Evolutionary conservation across 1,139 yeast genomes (phyloP), one percentile per base, ranked within the genome.

Genomic region (Candida gigantensis): DNA sequence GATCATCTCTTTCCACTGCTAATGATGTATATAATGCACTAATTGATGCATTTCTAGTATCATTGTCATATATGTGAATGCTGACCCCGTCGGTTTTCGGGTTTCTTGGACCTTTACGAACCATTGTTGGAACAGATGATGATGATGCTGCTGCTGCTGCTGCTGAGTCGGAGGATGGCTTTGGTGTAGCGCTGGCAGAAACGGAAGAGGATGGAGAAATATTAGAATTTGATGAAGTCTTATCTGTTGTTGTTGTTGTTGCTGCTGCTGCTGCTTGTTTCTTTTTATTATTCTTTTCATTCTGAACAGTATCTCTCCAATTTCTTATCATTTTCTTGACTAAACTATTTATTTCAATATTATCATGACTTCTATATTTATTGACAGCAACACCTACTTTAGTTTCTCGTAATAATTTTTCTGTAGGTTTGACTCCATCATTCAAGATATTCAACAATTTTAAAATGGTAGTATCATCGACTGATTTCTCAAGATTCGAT

Each of bases 311-410:
- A 42, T 89, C 97, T 58, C 89, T 87, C 98, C 98, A 92, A 29
- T 74, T 71, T 51, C 81, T 78, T 52, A 92, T 89, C 69, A 88
- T 86, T 51, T 78, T 79, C 60, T 85, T 86, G 21, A 90, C 97
- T 35, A 84, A 65, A 5, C 76, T 64, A 12, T 81, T 72, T 34
- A 92, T 80, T 43, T 83, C 86, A 16, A 72, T 51, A 56, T 85
- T 87, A 16, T 69, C 53, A 46, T 86, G 86, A 8, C 84, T 65
- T 49, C 95, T 77, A 54, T 84, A 79, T 62, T 88, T 89, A 64
- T 94, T 94, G 32, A 92, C 97, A 5, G 92, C 94, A 17, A 92
- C 94, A 43, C 98, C 98, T n/a, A 92, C 92, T 60, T 88, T 89
- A n/a, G 98, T 92, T 56, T 90, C 84, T 54, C 96, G 72, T 36